These are phyloP conservation scores for Nadsonia starkeyi-henricii DNA, from an alignment of 1,139 yeast species.

Conservation along the genomic window DNA sequence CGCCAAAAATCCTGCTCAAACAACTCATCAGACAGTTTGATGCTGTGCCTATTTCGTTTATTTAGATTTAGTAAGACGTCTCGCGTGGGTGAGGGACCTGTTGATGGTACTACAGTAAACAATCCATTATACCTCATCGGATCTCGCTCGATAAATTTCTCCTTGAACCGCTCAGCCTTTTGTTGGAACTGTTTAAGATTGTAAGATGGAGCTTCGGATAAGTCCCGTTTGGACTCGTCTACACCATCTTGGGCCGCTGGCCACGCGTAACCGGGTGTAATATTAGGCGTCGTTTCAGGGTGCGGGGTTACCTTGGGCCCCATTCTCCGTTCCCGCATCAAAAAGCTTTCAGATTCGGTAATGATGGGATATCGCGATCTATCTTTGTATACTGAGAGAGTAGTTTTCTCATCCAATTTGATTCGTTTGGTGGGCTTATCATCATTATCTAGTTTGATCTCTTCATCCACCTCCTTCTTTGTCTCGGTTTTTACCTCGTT, in stretches of 20 bases:
- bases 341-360: background rate
- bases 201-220: constrained; percentile 57
- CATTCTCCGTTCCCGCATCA: background rate
- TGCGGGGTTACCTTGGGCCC: background rate
- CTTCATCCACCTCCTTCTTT: constrained; percentile 14
- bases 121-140: background rate
- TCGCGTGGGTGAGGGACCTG: too few species aligned
- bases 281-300: too few species aligned
- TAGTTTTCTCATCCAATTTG: constrained; percentile 10
- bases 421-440: constrained; percentile 1
- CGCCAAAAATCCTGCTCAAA: constrained; percentile 26
- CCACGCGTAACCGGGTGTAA: too few species aligned
- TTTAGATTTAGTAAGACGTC: constrained; percentile 4
- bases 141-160: constrained; percentile 21
- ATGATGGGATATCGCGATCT: background rate
- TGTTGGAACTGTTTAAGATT: constrained; percentile 45
- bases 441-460: constrained; percentile 8
- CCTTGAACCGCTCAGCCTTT: constrained; percentile 37
- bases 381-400: too few species aligned
- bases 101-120: too few species aligned
- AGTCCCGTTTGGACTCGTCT: constrained; percentile 16
- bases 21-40: background rate
- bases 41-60: background rate
- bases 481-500: constrained; percentile 11
- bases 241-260: background rate